phyloP scores from a whole-genome alignment of 1,284 basidiomycete genomes.

The Trametes hirsuta region DNA sequence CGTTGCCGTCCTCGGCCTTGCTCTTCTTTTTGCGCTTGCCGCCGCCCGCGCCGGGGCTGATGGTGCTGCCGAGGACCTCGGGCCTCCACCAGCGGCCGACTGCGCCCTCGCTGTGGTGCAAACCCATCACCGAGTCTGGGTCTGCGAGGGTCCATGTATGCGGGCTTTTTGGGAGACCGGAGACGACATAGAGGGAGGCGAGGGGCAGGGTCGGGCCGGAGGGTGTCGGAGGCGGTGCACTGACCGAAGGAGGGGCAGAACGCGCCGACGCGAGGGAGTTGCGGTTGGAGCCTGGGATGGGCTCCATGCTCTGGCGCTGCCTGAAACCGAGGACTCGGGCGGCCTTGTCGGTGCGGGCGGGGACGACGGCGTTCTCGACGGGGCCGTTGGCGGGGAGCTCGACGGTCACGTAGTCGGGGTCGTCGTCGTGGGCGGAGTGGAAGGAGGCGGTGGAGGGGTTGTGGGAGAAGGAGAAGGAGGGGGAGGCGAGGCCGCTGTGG shows the following conservation, averaged over 20 bases:
- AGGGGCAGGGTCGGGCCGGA: conserved; percentile 71
- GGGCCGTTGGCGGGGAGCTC: conserved; percentile 34
- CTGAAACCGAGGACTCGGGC: conserved; percentile 74
- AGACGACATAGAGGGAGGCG: conserved; percentile 83
- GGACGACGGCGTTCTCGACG: conserved; percentile 24
- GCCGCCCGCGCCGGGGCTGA: conserved; percentile 79
- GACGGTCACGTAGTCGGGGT: conserved; percentile 71
- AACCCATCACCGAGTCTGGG: conserved; percentile 81
- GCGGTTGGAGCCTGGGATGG: conserved; percentile 73
- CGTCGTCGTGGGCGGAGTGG: conserved; percentile 49
- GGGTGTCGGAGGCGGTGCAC: conserved; percentile 43
- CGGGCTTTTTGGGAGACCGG: conserved; percentile 81
- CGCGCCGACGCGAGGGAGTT: conserved; percentile 78
- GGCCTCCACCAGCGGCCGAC: conserved; percentile 94
- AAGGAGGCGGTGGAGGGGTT: conserved; percentile 32
- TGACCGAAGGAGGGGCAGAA: conserved; percentile 60
- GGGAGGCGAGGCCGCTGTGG: conserved; percentile 14
- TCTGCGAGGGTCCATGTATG: conserved; percentile 96
- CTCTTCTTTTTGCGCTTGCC: conserved; percentile 66
- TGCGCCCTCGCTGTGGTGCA: conserved; percentile 86
- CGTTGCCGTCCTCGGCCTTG: conserved; percentile 53
- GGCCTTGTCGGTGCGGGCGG: conserved; percentile 50
- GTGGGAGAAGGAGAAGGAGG: conserved; percentile 25
- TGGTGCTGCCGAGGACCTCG: conserved; percentile 88
- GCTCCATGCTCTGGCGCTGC: conserved; percentile 78